phyloP scores from a whole-genome alignment of 352 stramenopile genomes.

The Stramenopiles sp. region DNA sequence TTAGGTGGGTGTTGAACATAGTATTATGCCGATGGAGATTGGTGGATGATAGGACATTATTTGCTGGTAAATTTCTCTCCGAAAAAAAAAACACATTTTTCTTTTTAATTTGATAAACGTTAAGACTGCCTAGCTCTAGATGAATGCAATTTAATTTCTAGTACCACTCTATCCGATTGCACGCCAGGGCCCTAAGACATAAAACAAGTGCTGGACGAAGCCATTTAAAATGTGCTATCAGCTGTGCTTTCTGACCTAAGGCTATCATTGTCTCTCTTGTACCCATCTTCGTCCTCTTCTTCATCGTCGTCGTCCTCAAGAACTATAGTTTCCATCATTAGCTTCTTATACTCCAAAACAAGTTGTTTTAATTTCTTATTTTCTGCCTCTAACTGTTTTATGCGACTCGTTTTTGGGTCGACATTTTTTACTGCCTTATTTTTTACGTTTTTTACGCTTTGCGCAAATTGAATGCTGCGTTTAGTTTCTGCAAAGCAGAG shows the following conservation, averaged over 20 bases:
- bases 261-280: background rate
- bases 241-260: background rate
- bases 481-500: background rate
- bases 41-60: no score
- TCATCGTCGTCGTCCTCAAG: background rate
- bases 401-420: background rate
- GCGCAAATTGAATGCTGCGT: background rate
- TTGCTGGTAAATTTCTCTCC: no score
- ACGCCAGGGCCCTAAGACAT: no score
- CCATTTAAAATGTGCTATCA: no score
- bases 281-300: background rate
- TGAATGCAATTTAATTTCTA: no score
- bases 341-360: background rate
- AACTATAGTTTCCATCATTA: conserved; percentile 5
- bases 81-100: no score
- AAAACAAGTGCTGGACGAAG: no score
- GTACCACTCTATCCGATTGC: no score
- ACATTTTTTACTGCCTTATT: conserved; percentile 10
- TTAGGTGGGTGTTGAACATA: no score
- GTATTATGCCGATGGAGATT: no score
- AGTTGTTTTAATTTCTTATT: conserved; percentile 6
- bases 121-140: no score
- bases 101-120: no score
- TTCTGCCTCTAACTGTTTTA: background rate
- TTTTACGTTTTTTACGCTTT: conserved; percentile 5